Evolutionary conservation across 495 filamentous ascomycete species (phyloP), one percentile per base, ranked within the genome.

Genomic region (Hyaloscypha bicolor): DNA sequence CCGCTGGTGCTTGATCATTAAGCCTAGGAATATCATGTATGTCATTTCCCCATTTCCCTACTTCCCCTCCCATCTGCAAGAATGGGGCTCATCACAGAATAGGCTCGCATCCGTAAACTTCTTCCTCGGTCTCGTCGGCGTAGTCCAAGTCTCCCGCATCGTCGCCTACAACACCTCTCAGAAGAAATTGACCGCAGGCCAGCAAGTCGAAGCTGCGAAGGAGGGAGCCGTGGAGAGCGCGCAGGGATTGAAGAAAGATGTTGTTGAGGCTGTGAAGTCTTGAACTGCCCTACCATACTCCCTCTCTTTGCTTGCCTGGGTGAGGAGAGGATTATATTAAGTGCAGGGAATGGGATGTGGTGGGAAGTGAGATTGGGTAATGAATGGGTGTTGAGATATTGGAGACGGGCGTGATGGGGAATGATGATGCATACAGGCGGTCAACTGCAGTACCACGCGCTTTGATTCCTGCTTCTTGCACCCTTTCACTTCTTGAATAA

Each of bases 1-100:
- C 32, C 87, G 95, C 39, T 99, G 95, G 95, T 99, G 95, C 83
- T 84, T 97, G 77, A 90, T 99, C 75, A 99, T 99, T 80, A 93
- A 88, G 77, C 95, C 95, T 66, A 86, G 86, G 76, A 99, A 99
- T 82, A 81, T 90, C 68, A 88, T 96, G 92, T 94, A 80, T 42
- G 89, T 79, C n/a, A 6, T 57, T 31, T 29, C 53, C 60, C 12
- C 48, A 51, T 55, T 45, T 68, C 48, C 42, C 22, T n/a, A 37
- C 1, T 45, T 55, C 33, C 12, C 30, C 55, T 22, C 32, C 12
- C 35, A 31, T 4, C n/a, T 60, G 19, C 16, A 35, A 35, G 32
- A 29, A 35, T 9, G 12, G 12, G 12, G 56, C 56, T 33, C 25
- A 35, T 45, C 1, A 14, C 58, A 95, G 16, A 14, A 48, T 19